Base-by-base conservation (phyloP, 192 early-diverging fungal genomes). In the Entomortierella beljakovae region DNA sequence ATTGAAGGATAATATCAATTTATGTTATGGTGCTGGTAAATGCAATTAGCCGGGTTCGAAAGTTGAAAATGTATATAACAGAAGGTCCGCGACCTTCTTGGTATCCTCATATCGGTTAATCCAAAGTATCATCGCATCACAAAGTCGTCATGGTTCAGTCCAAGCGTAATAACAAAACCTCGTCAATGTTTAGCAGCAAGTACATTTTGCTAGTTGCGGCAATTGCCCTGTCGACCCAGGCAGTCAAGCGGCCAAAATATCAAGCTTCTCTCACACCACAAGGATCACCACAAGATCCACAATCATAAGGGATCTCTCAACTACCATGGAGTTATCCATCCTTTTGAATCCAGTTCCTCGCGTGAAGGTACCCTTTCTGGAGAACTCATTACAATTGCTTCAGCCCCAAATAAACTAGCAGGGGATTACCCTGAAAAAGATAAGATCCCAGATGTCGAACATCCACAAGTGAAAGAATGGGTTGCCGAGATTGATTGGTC, bases 381-480 rank as follows among this genome's bases (percentile, higher is more conserved):
- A 3, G 56, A 37, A 40, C 6, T 9, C 37, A 40, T 40, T 13
- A 40, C 7, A 6, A 40, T 40, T 40, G 37, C 37, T 13, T 6
- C 6, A 9, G 37, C 20, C 43, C 43, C 43, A 3, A 46, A 46
- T 20, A 10, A 15, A 46, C 15, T 5, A 20, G 20, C 6, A 3
- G 34, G 25, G 5, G 20, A 40, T 25, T 79, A 79, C 37, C 75
- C 75, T 18, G 25, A 20, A 28, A 79, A 79, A 57, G 75, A 79
- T 26, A 42, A 32, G 11, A 65, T 77, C 18, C 85, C 85, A 4
- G 68, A 70, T 29, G 68, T 82, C 22, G 64, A 81, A 46, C 72
- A 74, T 10, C 61, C 83, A 0, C 72, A 63, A 26, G 79, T 80
- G 20, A 66, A 80, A 10, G 53, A 59, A 0, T 82, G 80, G 80